These are phyloP conservation scores for Lodderomyces elongisporus DNA, from an alignment of 1,139 yeast genomes.

Conservation along the genomic window DNA sequence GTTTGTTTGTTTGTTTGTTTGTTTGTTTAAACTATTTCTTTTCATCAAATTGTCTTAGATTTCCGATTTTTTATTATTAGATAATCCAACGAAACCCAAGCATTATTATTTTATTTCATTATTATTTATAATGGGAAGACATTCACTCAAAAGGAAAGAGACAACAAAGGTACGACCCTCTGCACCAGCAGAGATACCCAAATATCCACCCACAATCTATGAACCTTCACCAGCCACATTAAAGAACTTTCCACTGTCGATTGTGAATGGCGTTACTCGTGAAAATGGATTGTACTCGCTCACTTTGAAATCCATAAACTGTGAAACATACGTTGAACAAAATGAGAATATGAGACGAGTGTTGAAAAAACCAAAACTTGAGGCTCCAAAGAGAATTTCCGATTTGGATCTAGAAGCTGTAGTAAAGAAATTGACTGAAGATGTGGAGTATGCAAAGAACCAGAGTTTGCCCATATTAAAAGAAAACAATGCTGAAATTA, in stretches of 20 bases:
- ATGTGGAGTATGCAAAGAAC: conserved; percentile 2
- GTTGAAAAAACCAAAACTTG: conserved; percentile 9
- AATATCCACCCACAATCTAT: conserved; percentile 25
- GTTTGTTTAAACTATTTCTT: too few species aligned
- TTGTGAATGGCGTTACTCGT: conserved; percentile 39
- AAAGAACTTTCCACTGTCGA: conserved; percentile 36
- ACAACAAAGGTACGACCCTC: background rate
- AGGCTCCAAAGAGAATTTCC: conserved; percentile 19
- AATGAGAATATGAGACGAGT: conserved; percentile 26
- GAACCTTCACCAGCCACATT: conserved; percentile 31
- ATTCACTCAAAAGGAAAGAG: background rate
- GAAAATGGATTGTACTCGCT: conserved; percentile 44
- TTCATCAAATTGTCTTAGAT: too few species aligned
- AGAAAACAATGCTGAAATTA: conserved; percentile 1
- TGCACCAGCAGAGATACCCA: too few species aligned
- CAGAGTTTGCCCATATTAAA: background rate
- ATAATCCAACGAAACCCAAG: too few species aligned
- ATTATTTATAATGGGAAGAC: conserved; percentile 4
- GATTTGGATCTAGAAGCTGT: conserved; percentile 18
- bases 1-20: too few species aligned
- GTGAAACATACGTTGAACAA: conserved; percentile 35
- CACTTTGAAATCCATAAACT: conserved; percentile 40
- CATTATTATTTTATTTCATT: too few species aligned
- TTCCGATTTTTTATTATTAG: too few species aligned
- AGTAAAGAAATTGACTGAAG: conserved; percentile 14